Conservation (phyloP, 2,329 filamentous ascomycete species). For the Fusarium sp. region DNA sequence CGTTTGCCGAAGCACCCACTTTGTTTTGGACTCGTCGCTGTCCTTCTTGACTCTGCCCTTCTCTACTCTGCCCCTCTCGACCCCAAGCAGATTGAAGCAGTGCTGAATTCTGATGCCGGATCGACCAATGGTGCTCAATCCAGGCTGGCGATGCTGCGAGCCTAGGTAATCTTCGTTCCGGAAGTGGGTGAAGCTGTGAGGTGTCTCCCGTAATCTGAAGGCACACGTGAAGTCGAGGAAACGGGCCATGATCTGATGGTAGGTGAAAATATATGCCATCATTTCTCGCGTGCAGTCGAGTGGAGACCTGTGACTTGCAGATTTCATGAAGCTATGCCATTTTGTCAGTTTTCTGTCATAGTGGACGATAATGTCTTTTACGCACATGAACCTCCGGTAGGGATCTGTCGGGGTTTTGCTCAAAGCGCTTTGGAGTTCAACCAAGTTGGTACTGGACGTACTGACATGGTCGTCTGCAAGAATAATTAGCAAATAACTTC, state of each 20-base stretch:
- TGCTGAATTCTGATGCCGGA: constrained; percentile 12
- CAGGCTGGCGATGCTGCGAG: not conserved
- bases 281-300: constrained; percentile 6
- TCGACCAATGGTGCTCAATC: not conserved
- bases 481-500: not conserved
- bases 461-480: not conserved
- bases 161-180: constrained; percentile 4
- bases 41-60: no score
- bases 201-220: constrained; percentile 2
- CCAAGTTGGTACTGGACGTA: not conserved
- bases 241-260: constrained; percentile 12
- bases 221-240: constrained; percentile 5
- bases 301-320: not conserved
- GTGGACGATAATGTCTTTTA: not conserved
- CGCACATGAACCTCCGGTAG: constrained; percentile 10
- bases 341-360: not conserved
- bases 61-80: no score
- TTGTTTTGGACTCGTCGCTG: no score
- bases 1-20: constrained; percentile 5
- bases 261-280: constrained; percentile 1
- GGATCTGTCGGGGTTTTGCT: not conserved
- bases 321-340: not conserved
- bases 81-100: no score
- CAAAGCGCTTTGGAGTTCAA: not conserved
- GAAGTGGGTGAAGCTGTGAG: constrained; percentile 11